Conservation (phyloP, 495 filamentous ascomycete species). For the Penicillium canescens region DNA sequence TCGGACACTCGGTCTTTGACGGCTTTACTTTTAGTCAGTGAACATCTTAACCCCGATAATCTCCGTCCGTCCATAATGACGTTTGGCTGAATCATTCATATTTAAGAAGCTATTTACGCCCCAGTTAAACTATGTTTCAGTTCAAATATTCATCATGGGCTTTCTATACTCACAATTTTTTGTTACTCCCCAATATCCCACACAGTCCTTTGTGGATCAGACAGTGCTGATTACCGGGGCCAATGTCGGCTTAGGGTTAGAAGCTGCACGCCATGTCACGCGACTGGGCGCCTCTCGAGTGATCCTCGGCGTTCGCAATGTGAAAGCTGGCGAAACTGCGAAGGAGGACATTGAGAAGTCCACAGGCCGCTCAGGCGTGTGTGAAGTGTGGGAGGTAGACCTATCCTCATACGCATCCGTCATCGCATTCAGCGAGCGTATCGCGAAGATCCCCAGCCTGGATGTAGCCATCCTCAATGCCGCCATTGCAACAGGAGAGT, state of each 20-base stretch:
- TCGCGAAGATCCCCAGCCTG: conserved; percentile 33
- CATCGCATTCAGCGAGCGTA: conserved; percentile 40
- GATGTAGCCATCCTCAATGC: conserved; percentile 50
- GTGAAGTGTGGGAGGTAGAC: conserved; percentile 59
- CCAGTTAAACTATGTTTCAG: no score
- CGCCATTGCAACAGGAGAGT: conserved; percentile 32
- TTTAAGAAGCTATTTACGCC: no score
- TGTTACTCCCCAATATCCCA: conserved; percentile 35
- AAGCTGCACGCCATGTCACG: conserved; percentile 50
- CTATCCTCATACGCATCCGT: conserved; percentile 40
- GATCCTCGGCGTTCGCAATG: conserved; percentile 56
- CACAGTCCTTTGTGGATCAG: conserved; percentile 36
- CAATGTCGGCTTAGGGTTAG: conserved; percentile 55
- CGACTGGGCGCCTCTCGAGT: conserved; percentile 44
- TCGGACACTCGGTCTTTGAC: no score
- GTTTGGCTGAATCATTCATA: no score
- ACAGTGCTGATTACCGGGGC: conserved; percentile 54
- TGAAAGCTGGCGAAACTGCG: conserved; percentile 45
- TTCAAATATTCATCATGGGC: conserved; percentile 4
- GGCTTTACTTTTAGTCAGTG: no score
- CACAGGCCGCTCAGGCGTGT: conserved; percentile 33
- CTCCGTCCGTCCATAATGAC: background rate
- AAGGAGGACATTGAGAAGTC: conserved; percentile 29
- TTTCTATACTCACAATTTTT: conserved; percentile 52
- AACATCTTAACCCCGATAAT: background rate